These are phyloP conservation scores for Perkinsus olseni DNA, from an alignment of 169 alveolate species.

Conservation along the genomic window DNA sequence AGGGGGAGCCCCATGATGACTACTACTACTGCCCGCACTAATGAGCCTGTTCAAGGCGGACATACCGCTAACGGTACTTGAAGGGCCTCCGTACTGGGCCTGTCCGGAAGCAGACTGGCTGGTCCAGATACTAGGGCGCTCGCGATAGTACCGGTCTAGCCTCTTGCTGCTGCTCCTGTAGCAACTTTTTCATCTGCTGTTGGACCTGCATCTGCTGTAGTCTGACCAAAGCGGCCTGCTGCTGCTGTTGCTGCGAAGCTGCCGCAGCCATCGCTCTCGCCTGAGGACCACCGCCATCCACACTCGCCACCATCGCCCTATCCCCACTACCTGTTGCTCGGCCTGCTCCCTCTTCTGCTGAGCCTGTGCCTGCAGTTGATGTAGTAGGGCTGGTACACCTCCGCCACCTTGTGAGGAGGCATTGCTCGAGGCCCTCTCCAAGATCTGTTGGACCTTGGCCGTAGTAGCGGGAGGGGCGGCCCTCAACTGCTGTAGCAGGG, in stretches of 20 bases:
- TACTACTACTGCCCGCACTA: background rate
- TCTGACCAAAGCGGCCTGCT: background rate
- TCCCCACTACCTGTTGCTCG: background rate
- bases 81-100: background rate
- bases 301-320: background rate
- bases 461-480: background rate
- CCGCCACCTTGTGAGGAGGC: background rate
- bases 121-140: too few species aligned
- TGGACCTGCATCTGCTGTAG: background rate
- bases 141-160: too few species aligned
- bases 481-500: background rate
- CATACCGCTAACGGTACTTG: background rate
- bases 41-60: background rate
- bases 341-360: slow-evolving; percentile 1
- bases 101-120: too few species aligned
- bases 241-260: background rate
- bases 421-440: background rate
- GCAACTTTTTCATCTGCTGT: background rate
- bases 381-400: background rate
- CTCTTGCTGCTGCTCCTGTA: background rate
- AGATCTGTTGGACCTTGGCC: background rate
- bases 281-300: background rate
- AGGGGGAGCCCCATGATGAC: background rate
- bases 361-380: background rate
- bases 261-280: background rate